phyloP scores from a whole-genome alignment of 495 filamentous ascomycete genomes.

The Lasiosphaeria ovina region DNA sequence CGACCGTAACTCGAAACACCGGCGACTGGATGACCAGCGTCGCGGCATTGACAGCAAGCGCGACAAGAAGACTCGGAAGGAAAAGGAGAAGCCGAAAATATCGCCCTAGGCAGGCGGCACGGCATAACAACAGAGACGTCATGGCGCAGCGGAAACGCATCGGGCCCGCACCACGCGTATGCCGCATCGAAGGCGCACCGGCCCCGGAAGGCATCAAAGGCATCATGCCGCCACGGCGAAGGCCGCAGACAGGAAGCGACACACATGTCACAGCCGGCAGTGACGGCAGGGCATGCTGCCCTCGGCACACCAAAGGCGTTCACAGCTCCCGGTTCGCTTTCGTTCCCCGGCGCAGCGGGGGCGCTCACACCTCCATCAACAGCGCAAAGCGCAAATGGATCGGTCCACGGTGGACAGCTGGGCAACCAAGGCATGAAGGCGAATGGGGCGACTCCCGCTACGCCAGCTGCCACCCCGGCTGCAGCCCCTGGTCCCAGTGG shows the following conservation, averaged over 20 bases:
- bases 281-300: too few relatives aligned
- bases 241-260: too few relatives aligned
- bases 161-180: too few relatives aligned
- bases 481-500: constrained; percentile 71
- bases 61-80: constrained; percentile 29
- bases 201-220: too few relatives aligned
- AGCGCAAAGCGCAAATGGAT: constrained; percentile 45
- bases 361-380: constrained; percentile 77
- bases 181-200: too few relatives aligned
- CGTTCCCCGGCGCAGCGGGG: constrained; percentile 78
- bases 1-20: constrained; percentile 34
- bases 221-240: too few relatives aligned
- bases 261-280: too few relatives aligned
- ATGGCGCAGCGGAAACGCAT: too few relatives aligned
- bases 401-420: constrained; percentile 56
- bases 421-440: constrained; percentile 56
- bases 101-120: too few relatives aligned
- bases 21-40: constrained; percentile 32
- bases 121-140: too few relatives aligned
- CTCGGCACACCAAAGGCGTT: constrained; percentile 90
- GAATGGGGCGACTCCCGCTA: constrained; percentile 91
- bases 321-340: constrained; percentile 83
- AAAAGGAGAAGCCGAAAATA: constrained; percentile 33
- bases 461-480: constrained; percentile 90
- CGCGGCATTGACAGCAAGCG: constrained; percentile 25